Base-by-base conservation (phyloP, 1,284 basidiomycete species). In the Ustilago loliicola region DNA sequence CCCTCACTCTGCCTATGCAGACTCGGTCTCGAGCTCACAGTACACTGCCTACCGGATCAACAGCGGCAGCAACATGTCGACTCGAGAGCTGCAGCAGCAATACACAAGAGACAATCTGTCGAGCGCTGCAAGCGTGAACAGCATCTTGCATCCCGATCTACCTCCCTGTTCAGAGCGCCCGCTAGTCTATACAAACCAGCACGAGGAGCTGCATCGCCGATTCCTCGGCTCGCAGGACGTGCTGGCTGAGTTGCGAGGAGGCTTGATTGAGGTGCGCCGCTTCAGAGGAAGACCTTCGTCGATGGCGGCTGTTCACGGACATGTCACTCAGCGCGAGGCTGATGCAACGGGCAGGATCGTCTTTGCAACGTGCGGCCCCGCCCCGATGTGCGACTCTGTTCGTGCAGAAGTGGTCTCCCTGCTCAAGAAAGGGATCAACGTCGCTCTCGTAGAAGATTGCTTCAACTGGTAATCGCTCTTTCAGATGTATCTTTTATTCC, bases 321-420 rank as follows among this genome's bases (percentile, higher is more conserved):
- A 69, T 38, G 38, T 63, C 50, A 42, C 36, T 25, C 21, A 52
- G 36, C 38, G 27, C 11, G 34, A 42, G 27, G 50, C 30, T 38
- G 17, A 21, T n/a, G 27, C 34, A 4, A 6, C 36, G 29, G 61
- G 55, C 15, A 69, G 61, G 32, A 42, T 50, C 17, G 61, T 51
- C 7, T 69, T 69, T 48, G 66, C 66, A 17, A 63, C 66, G 19
- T 69, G 66, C 29, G 66, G 66, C 30, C 61, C 66, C 9, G 66
- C 61, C 21, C 30, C 60, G 6, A 57, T 75, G 47, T 75, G 72
- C 67, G 72, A 75, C 52, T 60, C 57, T 8, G 72, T 75, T n/a
- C 38, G 72, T 17, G 63, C 47, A 25, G 67, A 75, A 27, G 50
- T 57, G 3, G 63, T 75, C 25, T 19, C 51, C 1, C 51, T 75